Evolutionary conservation across 2,329 filamentous ascomycete genomes (phyloP), one percentile per base, ranked within the genome.

Genomic region (Leptographium radiaticola): DNA sequence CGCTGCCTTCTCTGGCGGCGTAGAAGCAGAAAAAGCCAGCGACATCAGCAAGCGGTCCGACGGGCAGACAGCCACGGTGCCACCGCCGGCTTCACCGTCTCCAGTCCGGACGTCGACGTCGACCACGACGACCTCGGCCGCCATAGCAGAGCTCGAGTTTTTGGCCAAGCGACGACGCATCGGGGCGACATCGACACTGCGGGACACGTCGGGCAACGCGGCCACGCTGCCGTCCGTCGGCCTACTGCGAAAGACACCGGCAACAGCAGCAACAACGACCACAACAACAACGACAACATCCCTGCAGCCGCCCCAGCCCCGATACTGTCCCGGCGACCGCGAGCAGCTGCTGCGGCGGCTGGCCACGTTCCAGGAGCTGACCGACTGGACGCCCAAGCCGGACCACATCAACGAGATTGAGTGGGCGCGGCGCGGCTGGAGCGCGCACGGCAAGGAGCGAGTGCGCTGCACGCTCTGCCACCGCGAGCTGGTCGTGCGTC

Each of bases 371-470:
- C 86, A 91, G 64, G 89, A 91, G 60, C 83, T 97, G 49, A 93
- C 89, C 53, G 80, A 86, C 65, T 98, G 91, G 91, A 86, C 87
- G n/a, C 86, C 88, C 0, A 97, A 97, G 66, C 90, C 93, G 0
- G 80, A 90, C 52, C 76, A 75, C 38, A 83, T 97, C 61, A 89
- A 82, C 64, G 93, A 97, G 69, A 83, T 96, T 9, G 86, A 89
- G 66, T 98, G 93, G 93, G 90, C 90, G 0, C 95, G 91, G 72
- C 75, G 87, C 55, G 91, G 91, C 1, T 98, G 93, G 91, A 76
- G 84, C 5, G 96, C 91, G 62, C 81, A 86, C 47, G 85, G 85
- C 61, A 82, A 83, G 59, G 89, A 95, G 68, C 86, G 86, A 5
- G 88, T 97, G 16, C 81, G 83, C 18, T 98, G 93, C 66, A 83